Evolutionary conservation across 805 yeast genomes (phyloP).

Genomic region (Ogataea pignaliae): DNA sequence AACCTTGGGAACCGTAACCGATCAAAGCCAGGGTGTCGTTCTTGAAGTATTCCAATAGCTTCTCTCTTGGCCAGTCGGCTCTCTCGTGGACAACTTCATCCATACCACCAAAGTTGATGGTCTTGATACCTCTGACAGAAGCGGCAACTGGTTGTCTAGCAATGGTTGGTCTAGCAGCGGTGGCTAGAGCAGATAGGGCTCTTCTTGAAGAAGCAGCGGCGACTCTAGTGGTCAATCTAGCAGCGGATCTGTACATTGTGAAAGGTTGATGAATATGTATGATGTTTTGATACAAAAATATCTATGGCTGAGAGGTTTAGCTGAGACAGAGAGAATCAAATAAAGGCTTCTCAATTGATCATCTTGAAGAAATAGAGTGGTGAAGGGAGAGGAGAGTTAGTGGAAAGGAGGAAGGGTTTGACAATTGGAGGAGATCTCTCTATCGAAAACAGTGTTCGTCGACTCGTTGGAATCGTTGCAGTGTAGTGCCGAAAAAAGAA

Average conservation of each 20-base stretch:
- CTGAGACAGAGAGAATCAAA: neutral
- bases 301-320: neutral
- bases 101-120: conserved; percentile 94
- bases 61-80: conserved; percentile 99
- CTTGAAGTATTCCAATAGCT: conserved; percentile 93
- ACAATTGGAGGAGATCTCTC: too few relatives aligned
- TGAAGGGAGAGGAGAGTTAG: too few relatives aligned
- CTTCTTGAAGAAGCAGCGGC: conserved; percentile 51
- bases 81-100: conserved; percentile 97
- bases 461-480: too few relatives aligned
- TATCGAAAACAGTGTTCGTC: too few relatives aligned
- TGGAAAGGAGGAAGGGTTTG: too few relatives aligned
- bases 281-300: conserved; percentile 17
- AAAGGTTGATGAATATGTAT: neutral
- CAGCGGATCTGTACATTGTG: conserved; percentile 38
- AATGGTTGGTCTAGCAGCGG: conserved; percentile 43
- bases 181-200: conserved; percentile 48
- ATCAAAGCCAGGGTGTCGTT: conserved; percentile 95
- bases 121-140: conserved; percentile 86
- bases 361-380: too few relatives aligned
- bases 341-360: too few relatives aligned
- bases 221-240: conserved; percentile 43
- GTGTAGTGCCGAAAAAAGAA: too few relatives aligned
- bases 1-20: conserved; percentile 99
- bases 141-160: conserved; percentile 38